Evolutionary conservation across 2,329 filamentous ascomycete species (phyloP), one percentile per base, ranked within the genome.

Genomic region (Penicillium sp.): DNA sequence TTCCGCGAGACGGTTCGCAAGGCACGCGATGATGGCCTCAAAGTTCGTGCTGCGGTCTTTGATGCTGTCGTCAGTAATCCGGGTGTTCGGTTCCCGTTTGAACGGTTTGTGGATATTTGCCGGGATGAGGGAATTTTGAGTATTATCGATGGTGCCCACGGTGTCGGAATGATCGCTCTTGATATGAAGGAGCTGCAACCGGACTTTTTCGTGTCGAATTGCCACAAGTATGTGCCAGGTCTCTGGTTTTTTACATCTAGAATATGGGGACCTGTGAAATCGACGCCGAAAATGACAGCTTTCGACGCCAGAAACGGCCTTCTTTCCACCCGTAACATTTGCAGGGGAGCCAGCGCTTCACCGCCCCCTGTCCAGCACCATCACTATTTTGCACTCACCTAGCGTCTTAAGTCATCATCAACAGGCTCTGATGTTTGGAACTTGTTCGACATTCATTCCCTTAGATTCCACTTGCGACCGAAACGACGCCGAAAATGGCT

Each of bases 121-220:
- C 82, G 81, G 45, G 82, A 87, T 55, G 78, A 87, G 24, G 85
- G 83, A 0, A 78, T 97, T 3, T 70, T 93, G 53, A 92, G 88
- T 65, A 78, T 91, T 21, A 79, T 97, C 37, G 93, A 98, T 71
- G 93, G 85, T 16, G 93, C 93, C 0, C 93, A 98, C 74, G 88
- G 89, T 1, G 77, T 96, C 24, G 93, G 93, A 2, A 89, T 95
- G 74, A 81, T 96, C 8, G 79, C 83, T 1, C 73, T 97, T 8
- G 84, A 96, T 72, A 75, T 97, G 14, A 62, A 70, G 0, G 72
- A 76, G 4, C 76, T 92, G 3, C 84, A 92, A 60, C 87, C 91
- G 0, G 93, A 97, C 73, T 97, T 96, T 76, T 90, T 96, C 68
- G 83, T 93, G 14, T 88, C 83, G 54, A 97, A 97, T 72, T 90